A percentile compares a stretch with the other conserved stretches of the same genome.
Conservation (phyloP, 257 asterid species). For the Avicennia marina region DNA sequence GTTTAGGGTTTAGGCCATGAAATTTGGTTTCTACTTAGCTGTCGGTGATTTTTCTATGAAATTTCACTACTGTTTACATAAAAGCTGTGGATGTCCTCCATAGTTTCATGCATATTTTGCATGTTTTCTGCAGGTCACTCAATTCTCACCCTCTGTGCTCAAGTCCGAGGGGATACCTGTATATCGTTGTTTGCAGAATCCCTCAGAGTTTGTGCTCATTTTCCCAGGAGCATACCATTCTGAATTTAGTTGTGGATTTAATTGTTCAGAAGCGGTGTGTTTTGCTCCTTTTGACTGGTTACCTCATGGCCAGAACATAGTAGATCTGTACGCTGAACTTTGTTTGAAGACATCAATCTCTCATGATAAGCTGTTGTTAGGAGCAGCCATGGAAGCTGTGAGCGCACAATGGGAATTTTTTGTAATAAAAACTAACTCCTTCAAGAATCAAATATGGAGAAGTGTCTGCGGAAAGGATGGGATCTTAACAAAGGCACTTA, state of each 20-base stretch:
- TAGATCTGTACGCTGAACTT: constrained; percentile 51
- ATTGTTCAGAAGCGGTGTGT: constrained; percentile 61
- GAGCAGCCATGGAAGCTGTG: constrained; percentile 67
- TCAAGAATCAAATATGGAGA: constrained; percentile 35
- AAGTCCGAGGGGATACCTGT: constrained; percentile 69
- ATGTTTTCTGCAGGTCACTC: constrained; percentile 49
- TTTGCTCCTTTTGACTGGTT: constrained; percentile 91
- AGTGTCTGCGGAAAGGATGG: constrained; percentile 45
- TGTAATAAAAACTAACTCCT: constrained; percentile 15
- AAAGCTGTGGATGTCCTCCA: not conserved
- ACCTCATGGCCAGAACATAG: constrained; percentile 58
- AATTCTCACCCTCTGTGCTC: constrained; percentile 60
- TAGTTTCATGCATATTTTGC: constrained; percentile 12
- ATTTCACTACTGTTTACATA: not conserved
- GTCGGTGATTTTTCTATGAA: not conserved
- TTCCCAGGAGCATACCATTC: constrained; percentile 79
- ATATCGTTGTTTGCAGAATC: constrained; percentile 72
- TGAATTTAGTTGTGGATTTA: constrained; percentile 70
- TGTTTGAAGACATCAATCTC: constrained; percentile 58
- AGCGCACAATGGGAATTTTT: constrained; percentile 41
- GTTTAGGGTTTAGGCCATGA: no score
- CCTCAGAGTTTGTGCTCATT: constrained; percentile 54
- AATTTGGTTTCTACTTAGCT: no score
- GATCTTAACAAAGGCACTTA: constrained; percentile 49
- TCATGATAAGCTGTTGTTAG: constrained; percentile 58